Percentiles rank a stretch among this genome's conserved stretches.
Conservation (phyloP, 192 early-diverging fungal species). For the Backusella luteola region DNA sequence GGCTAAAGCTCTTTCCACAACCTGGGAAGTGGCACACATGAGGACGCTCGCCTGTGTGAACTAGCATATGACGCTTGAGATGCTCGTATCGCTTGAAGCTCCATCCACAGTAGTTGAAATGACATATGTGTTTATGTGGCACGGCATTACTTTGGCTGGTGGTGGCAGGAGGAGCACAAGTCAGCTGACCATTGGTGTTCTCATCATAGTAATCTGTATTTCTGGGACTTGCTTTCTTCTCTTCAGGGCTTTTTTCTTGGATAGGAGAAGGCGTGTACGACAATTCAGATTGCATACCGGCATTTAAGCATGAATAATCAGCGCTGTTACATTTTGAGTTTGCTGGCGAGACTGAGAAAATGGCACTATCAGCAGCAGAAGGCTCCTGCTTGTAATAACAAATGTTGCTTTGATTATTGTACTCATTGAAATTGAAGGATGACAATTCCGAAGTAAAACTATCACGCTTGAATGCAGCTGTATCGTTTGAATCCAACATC, state of each 20-base stretch:
- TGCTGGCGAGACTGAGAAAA: not conserved
- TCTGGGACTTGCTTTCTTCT: not conserved
- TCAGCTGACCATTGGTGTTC: not conserved
- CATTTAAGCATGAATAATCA: not conserved
- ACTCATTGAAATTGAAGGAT: not conserved
- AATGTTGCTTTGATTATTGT: not conserved
- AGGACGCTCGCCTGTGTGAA: constrained; percentile 74
- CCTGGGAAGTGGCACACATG: constrained; percentile 64
- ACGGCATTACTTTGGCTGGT: not conserved
- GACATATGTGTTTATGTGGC: constrained; percentile 42
- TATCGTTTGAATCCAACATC: not conserved
- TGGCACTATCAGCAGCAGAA: not conserved
- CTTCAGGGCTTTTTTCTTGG: not conserved
- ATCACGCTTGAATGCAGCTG: not conserved
- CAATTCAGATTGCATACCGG: not conserved
- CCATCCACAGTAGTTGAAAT: constrained; percentile 48
- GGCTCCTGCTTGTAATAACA: not conserved
- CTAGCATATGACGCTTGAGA: constrained; percentile 75
- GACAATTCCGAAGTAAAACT: not conserved
- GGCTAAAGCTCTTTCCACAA: constrained; percentile 80
- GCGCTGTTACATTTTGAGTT: not conserved
- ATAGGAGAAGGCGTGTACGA: not conserved
- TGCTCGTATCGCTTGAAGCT: constrained; percentile 82
- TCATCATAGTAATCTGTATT: not conserved
- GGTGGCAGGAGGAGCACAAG: not conserved